Evolutionary conservation across 495 filamentous ascomycete species (phyloP).

Genomic region (Podospora sp.): DNA sequence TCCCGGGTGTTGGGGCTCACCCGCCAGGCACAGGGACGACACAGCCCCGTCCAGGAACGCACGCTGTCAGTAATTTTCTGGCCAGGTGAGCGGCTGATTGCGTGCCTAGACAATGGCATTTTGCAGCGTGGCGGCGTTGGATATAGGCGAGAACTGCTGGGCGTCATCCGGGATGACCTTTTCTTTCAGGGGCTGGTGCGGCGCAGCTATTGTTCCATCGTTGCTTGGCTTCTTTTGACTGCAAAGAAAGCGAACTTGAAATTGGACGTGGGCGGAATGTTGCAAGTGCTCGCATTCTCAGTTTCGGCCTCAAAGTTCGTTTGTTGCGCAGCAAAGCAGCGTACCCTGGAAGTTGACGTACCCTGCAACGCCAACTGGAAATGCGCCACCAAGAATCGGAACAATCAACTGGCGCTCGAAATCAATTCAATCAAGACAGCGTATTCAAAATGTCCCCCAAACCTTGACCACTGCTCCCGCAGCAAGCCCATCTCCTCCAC

Average conservation of each 20-base stretch:
- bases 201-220: not conserved
- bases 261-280: too few species aligned
- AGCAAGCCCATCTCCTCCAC: conserved; percentile 19
- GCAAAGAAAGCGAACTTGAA: too few species aligned
- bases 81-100: not conserved
- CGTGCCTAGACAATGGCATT: not conserved
- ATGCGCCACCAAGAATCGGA: too few species aligned
- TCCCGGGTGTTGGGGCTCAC: not conserved
- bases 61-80: not conserved
- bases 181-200: not conserved
- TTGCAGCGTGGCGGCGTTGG: not conserved
- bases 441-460: conserved; percentile 33
- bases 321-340: too few species aligned
- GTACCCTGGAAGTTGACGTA: too few species aligned
- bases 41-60: not conserved
- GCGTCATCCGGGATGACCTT: not conserved
- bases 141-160: not conserved
- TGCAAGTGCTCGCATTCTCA: too few species aligned
- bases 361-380: too few species aligned
- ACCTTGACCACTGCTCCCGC: conserved; percentile 41
- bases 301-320: too few species aligned
- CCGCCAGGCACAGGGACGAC: not conserved
- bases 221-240: too few species aligned
- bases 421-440: too few species aligned
- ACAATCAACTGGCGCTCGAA: too few species aligned